phyloP scores from a whole-genome alignment of 106 monocot genomes.

The Agapanthus africanus region DNA sequence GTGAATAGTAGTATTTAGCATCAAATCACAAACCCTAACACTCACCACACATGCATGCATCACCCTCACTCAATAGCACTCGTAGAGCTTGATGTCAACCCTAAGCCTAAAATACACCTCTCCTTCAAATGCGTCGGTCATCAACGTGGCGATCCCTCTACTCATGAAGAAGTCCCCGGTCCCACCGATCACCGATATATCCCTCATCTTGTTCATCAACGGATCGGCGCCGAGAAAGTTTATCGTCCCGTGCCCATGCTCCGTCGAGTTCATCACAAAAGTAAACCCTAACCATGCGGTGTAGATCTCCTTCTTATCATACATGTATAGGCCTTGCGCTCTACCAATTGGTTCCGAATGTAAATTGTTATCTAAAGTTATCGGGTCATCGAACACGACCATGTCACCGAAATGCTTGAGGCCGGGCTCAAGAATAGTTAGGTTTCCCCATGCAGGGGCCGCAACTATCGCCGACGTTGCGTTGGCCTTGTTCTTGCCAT shows the following conservation, averaged over 20 bases:
- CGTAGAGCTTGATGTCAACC: constrained; percentile 47
- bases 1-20: no score
- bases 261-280: constrained; percentile 41
- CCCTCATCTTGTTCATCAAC: constrained; percentile 39
- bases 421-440: constrained; percentile 8
- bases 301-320: constrained; percentile 42
- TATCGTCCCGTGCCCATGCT: constrained; percentile 30
- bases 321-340: constrained; percentile 50
- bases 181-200: constrained; percentile 45
- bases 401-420: constrained; percentile 42
- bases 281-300: constrained; percentile 49
- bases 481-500: constrained; percentile 33
- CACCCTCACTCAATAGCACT: no score
- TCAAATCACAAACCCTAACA: no score
- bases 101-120: constrained; percentile 39
- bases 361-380: constrained; percentile 45
- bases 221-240: constrained; percentile 42
- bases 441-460: constrained; percentile 40
- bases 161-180: constrained; percentile 67
- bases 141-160: constrained; percentile 40
- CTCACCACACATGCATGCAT: no score
- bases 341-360: constrained; percentile 37
- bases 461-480: constrained; percentile 44
- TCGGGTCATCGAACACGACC: constrained; percentile 47
- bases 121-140: constrained; percentile 45